phyloP scores from a whole-genome alignment of 1,284 basidiomycete species.

The Ganoderma meredithae region DNA sequence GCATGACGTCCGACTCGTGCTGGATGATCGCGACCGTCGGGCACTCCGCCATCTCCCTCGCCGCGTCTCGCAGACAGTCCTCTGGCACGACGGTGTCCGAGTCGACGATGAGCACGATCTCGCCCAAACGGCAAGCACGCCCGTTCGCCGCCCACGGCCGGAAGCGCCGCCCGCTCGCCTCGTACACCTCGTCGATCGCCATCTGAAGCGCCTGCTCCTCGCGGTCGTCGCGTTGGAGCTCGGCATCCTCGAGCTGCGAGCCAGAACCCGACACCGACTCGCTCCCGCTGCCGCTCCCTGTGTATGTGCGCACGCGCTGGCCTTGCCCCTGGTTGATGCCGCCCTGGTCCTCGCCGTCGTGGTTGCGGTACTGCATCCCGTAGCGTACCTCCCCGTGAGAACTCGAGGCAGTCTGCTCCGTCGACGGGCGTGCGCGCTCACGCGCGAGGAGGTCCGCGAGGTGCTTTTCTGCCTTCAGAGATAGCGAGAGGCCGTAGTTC shows the following conservation, averaged over 20 bases:
- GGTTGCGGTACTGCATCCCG: constrained; percentile 46
- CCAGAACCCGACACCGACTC: constrained; percentile 17
- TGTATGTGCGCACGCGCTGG: constrained; percentile 27
- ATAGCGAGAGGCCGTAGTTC: constrained; percentile 83
- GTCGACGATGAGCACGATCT: constrained; percentile 57
- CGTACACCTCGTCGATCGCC: constrained; percentile 53
- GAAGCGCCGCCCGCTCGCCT: constrained; percentile 46
- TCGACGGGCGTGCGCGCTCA: constrained; percentile 32
- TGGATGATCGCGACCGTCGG: constrained; percentile 61
- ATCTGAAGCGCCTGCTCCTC: constrained; percentile 50
- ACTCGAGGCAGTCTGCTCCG: constrained; percentile 12
- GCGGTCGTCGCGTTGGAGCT: constrained; percentile 39
- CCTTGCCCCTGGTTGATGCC: constrained; percentile 31
- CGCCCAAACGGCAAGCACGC: constrained; percentile 48
- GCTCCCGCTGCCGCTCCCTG: constrained; percentile 2
- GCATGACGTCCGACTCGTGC: constrained; percentile 60
- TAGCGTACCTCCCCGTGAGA: constrained; percentile 37
- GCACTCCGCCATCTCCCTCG: constrained; percentile 59
- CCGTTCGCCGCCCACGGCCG: constrained; percentile 53
- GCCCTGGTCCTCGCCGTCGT: constrained; percentile 43
- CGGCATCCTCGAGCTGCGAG: constrained; percentile 24
- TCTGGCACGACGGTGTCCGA: constrained; percentile 66
- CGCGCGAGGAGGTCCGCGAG: constrained; percentile 54
- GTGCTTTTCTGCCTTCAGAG: constrained; percentile 78
- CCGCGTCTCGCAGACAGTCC: constrained; percentile 66